These are phyloP conservation scores for Phalaenopsis hybrid DNA, from an alignment of 116 monocot genomes.

Conservation along the genomic window DNA sequence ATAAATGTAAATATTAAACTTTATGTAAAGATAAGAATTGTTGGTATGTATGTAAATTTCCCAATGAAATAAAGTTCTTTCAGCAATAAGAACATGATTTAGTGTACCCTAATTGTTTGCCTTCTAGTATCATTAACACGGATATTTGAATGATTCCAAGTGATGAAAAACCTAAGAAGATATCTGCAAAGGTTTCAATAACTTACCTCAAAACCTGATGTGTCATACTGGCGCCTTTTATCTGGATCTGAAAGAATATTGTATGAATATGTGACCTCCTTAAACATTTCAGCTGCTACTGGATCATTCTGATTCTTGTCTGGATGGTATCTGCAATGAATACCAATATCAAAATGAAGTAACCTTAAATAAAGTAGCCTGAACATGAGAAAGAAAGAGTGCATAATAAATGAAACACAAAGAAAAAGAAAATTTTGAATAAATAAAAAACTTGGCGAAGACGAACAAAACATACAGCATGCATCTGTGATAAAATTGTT, in stretches of 20 bases:
- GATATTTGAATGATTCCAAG: neutral
- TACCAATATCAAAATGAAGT: neutral
- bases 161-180: slow-evolving; percentile 3
- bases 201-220: slow-evolving; percentile 77
- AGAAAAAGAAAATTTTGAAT: neutral
- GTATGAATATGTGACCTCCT: slow-evolving; percentile 86
- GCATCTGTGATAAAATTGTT: neutral
- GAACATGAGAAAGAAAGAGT: neutral
- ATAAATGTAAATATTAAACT: too few species aligned
- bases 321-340: slow-evolving; percentile 75
- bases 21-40: too few species aligned
- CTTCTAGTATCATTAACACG: neutral
- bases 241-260: slow-evolving; percentile 88
- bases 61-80: neutral
- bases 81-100: neutral
- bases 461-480: neutral
- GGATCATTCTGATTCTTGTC: slow-evolving; percentile 98
- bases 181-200: neutral
- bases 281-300: slow-evolving; percentile 66
- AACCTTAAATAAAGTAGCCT: neutral
- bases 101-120: neutral
- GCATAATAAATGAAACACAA: neutral
- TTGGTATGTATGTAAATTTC: too few species aligned
- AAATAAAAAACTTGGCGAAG: neutral
- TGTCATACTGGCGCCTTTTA: slow-evolving; percentile 79